Evolutionary conservation across 345 rosid species (phyloP).

Genomic region (Pistacia vera): DNA sequence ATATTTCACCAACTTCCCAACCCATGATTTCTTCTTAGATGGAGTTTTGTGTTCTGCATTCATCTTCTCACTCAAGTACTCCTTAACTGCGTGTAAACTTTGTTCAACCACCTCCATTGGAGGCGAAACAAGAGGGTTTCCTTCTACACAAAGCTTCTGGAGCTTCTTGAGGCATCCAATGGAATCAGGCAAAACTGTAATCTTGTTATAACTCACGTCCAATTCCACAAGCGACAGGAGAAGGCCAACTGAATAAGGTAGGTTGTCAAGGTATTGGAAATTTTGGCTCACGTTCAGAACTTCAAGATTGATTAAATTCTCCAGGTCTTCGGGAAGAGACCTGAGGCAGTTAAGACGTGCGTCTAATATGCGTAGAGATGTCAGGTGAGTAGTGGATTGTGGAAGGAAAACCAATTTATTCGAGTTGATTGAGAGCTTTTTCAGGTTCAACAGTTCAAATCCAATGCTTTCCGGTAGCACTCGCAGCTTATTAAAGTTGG

Average conservation of each 20-base stretch:
- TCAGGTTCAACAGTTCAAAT: slow-evolving; percentile 64
- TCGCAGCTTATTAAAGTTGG: slow-evolving; percentile 84
- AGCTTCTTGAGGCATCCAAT: slow-evolving; percentile 76
- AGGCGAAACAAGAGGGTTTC: slow-evolving; percentile 80
- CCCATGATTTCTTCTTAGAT: slow-evolving; percentile 69
- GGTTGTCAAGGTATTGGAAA: slow-evolving; percentile 61
- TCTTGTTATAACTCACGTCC: slow-evolving; percentile 81
- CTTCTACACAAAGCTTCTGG: slow-evolving; percentile 66
- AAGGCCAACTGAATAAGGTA: slow-evolving; percentile 73
- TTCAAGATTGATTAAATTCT: slow-evolving; percentile 70
- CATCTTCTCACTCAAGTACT: slow-evolving; percentile 70
- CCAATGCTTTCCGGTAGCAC: slow-evolving; percentile 74
- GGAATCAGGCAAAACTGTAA: slow-evolving; percentile 63
- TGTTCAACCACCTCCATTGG: slow-evolving; percentile 70
- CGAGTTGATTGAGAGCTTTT: slow-evolving; percentile 71
- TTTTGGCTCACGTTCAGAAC: slow-evolving; percentile 83
- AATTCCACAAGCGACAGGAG: slow-evolving; percentile 72
- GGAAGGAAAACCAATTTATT: slow-evolving; percentile 77
- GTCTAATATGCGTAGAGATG: slow-evolving; percentile 57
- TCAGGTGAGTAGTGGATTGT: slow-evolving; percentile 60
- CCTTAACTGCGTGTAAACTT: slow-evolving; percentile 59
- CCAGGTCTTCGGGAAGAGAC: slow-evolving; percentile 72
- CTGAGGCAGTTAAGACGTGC: slow-evolving; percentile 82
- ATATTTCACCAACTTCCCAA: slow-evolving; percentile 60
- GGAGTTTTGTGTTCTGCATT: slow-evolving; percentile 37